Base-by-base conservation (phyloP, 345 rosid genomes). In the Gynandropsis gynandra region DNA sequence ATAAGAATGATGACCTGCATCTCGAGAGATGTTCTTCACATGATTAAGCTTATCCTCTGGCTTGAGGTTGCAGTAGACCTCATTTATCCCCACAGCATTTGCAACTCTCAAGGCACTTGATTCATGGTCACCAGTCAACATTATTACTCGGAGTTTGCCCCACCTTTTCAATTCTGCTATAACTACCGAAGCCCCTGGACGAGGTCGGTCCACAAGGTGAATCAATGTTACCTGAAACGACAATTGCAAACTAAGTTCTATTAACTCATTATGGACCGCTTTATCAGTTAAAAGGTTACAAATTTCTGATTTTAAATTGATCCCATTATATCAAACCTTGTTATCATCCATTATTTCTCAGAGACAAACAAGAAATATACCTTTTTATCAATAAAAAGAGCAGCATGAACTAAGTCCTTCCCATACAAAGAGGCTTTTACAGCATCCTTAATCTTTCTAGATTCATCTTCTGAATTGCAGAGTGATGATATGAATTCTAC, bases 21-120 rank as follows among this genome's bases (percentile, higher is more conserved):
- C 95, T 63, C 82, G 68, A 24, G 96, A 58, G 17, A 82, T 82
- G 57, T 73, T 70, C 72, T 78, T 84, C 64, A 87, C 79, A 61
- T 80, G 85, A 65, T 81, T 76, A 42, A 92, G 79, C 64, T 92
- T 92, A 64, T 87, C 96, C 67, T 84, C 98, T 19, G 98, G 96
- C 69, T 92, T 92, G 53, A 92, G 72, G 72, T 82, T 80, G 58
- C 75, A 82, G 66, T 80, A 73, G 52, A 84, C 89, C 75, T 87
- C 95, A 27, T 64, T 61, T 55, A 92, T 84, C 60, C 87, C 89
- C 37, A 87, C 96, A 34, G 87, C 79, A 62, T 84, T 77, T 33
- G 96, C 98, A 52, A 87, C 95, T 79, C 98, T 80, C 87, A 73
- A 65, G 8, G 98, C 96, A 69, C 98, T 92, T 66, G 93, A 82